These are phyloP conservation scores for Yarrowia yakushimensis DNA, from an alignment of 805 yeast species.

Conservation along the genomic window DNA sequence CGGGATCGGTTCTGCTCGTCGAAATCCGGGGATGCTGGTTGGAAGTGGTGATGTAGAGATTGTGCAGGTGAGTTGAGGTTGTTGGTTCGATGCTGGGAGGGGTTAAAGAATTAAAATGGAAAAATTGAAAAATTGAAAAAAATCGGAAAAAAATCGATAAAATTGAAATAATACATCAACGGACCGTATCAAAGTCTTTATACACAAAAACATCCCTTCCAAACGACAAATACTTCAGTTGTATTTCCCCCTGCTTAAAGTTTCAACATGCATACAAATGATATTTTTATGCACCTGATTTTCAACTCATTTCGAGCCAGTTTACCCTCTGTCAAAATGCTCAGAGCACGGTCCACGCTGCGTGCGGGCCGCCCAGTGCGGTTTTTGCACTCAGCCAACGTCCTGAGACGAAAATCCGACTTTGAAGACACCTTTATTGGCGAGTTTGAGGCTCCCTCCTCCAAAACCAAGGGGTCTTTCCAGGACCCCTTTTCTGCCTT, in stretches of 20 bases:
- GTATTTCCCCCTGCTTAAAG: not conserved
- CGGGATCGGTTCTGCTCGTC: not conserved
- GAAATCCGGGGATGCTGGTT: not conserved
- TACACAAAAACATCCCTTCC: not conserved
- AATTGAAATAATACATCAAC: no score
- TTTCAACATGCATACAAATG: not conserved
- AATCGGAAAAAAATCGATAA: no score
- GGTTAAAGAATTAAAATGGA: not conserved
- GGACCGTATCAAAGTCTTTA: no score
- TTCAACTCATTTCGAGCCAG: not conserved
- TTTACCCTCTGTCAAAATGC: no score
- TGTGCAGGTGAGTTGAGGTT: not conserved
- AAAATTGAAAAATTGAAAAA: no score
- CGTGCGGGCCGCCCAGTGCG: not conserved
- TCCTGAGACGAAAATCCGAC: not conserved
- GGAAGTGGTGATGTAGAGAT: not conserved
- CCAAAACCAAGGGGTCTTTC: not conserved
- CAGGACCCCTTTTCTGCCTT: not conserved
- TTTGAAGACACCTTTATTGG: not conserved
- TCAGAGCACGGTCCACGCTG: not conserved
- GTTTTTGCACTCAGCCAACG: not conserved
- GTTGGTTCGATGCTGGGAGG: not conserved
- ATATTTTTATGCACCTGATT: not conserved
- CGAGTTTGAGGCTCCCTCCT: not conserved
- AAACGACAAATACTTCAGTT: no score